Evolutionary conservation across 2,329 filamentous ascomycete genomes (phyloP).

Genomic region (Nothophoma quercina): DNA sequence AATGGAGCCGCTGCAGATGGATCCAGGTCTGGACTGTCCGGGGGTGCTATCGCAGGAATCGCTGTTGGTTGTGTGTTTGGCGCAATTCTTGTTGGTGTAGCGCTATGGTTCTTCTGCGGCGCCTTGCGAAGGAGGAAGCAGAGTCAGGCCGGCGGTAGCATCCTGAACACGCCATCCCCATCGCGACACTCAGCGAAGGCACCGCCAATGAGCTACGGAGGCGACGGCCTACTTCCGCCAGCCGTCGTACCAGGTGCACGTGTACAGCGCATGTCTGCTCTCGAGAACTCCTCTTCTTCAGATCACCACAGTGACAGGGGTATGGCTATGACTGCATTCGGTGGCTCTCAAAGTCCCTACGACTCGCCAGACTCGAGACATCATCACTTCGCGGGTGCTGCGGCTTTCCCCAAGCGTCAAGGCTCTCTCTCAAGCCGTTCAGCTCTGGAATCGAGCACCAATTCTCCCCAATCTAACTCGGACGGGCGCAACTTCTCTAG

Average conservation of each 20-base stretch:
- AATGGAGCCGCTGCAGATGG: slow-evolving; percentile 43
- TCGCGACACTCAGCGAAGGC: slow-evolving; percentile 44
- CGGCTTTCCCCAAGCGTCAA: slow-evolving; percentile 69
- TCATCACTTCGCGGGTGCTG: slow-evolving; percentile 47
- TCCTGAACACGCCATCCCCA: slow-evolving; percentile 91
- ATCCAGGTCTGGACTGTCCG: slow-evolving; percentile 65
- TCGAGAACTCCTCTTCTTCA: slow-evolving; percentile 75
- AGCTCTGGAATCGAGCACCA: slow-evolving; percentile 70
- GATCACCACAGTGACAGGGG: slow-evolving; percentile 53
- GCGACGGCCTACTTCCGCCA: slow-evolving; percentile 48
- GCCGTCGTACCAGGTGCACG: slow-evolving; percentile 80
- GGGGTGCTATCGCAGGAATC: slow-evolving; percentile 90
- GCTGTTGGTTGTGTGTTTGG: slow-evolving; percentile 82
- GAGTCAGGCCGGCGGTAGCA: slow-evolving; percentile 72
- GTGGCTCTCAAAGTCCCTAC: slow-evolving; percentile 39
- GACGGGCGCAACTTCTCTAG: slow-evolving; percentile 76
- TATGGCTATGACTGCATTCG: slow-evolving; percentile 32
- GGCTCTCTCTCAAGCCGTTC: slow-evolving; percentile 92
- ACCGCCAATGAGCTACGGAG: slow-evolving; percentile 52
- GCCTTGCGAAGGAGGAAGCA: slow-evolving; percentile 62
- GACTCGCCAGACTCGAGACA: slow-evolving; percentile 74
- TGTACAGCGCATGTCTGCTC: slow-evolving; percentile 93
- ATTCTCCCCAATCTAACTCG: slow-evolving; percentile 70
- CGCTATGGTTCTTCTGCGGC: slow-evolving; percentile 68
- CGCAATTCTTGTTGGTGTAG: slow-evolving; percentile 70